Evolutionary conservation across 305 asterid genomes (phyloP).

Genomic region (Fraxinus velutina): DNA sequence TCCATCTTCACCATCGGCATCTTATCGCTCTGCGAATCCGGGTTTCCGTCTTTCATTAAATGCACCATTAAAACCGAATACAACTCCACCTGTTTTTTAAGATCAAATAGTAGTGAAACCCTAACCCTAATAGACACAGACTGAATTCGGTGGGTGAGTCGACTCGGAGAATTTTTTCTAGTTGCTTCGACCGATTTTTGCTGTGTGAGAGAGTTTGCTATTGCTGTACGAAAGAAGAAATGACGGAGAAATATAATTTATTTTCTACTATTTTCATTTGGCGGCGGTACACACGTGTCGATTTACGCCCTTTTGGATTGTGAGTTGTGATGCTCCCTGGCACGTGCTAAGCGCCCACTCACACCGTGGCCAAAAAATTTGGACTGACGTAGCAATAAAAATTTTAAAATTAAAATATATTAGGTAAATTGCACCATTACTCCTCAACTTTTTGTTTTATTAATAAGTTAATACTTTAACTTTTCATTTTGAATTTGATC

Average conservation of each 20-base stretch:
- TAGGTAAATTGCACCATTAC: not conserved
- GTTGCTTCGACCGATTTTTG: not conserved
- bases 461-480: not conserved
- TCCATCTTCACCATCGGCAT: conserved; percentile 65
- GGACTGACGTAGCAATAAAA: not conserved
- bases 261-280: conserved; percentile 21
- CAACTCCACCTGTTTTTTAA: not conserved
- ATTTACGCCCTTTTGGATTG: conserved; percentile 15
- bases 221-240: conserved; percentile 11
- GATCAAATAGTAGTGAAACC: conserved; percentile 28
- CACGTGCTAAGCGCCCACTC: conserved; percentile 27
- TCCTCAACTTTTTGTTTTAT: not conserved
- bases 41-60: conserved; percentile 54
- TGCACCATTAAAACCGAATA: conserved; percentile 43
- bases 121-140: not conserved
- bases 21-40: conserved; percentile 41
- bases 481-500: not conserved
- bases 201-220: not conserved
- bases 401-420: not conserved
- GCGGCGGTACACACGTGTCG: conserved; percentile 51
- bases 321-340: not conserved
- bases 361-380: conserved; percentile 8
- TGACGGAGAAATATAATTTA: conserved; percentile 18
- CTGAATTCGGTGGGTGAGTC: not conserved
- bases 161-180: not conserved